Base-by-base conservation (phyloP, 768 basidiomycete species). In the Heimioporus sp. region DNA sequence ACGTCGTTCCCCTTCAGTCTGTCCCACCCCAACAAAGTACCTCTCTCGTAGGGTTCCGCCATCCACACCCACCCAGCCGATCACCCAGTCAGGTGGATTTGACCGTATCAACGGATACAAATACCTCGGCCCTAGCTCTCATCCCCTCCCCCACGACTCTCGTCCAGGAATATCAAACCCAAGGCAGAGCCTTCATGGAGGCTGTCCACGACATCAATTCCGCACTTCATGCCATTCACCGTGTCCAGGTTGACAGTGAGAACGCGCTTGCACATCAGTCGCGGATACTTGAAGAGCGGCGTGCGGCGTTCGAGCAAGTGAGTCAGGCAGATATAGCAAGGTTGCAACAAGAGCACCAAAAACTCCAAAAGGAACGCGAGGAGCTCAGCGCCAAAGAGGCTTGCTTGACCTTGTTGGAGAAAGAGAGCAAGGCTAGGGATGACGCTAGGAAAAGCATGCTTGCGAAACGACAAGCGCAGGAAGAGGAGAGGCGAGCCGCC, bases 351-450 rank as follows among this genome's bases (percentile, higher is more conserved):
- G 58, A 61, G 40, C 39, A 50, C 10, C 55, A 58, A 10, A 66
- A 65, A 37, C 51, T 65, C 4, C 57, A 51, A 19, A 51, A 48
- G 32, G 47, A 56, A 37, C 53, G 48, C 0, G 64, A 65, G 13
- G 58, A 62, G 40, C 24, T 68, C 10, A 43, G 48, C 10, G 52
- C 46, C 2, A 70, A 45, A 48, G 66, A 59, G 30, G 44, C 47
- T 7, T 36, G 32, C 31, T 38, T 69, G 34, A 39, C 39, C 32
- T 63, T 53, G 32, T 45, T 53, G 30, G 68, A 68, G 42, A 57
- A 54, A 48, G 68, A 68, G 40, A 50, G 36, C 20, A 65, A 41
- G 47, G 51, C 58, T 5, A 64, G 58, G 50, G 68, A 70, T 20
- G 64, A 64, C 19, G 59, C 52, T 11, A 58, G 60, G 39, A 59